Evolutionary conservation across 306 rosid genomes (phyloP).

Genomic region (Styphnolobium japonicum): DNA sequence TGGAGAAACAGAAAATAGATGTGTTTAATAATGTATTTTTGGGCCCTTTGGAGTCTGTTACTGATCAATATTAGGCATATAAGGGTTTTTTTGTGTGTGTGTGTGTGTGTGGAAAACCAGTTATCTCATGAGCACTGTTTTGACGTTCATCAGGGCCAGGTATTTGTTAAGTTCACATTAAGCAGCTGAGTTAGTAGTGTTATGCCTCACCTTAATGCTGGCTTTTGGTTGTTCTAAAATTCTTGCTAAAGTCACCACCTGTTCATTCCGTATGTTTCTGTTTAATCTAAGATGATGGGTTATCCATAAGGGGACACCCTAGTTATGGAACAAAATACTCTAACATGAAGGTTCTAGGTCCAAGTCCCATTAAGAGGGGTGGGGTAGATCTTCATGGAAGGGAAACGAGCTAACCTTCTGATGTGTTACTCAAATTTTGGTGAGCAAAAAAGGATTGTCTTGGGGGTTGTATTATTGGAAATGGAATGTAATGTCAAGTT

Average conservation of each 20-base stretch:
- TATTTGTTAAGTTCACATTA: background rate
- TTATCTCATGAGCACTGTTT: background rate
- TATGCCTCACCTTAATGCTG: background rate
- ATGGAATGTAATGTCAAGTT: background rate
- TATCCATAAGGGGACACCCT: background rate
- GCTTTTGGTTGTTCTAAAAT: background rate
- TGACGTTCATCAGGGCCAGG: background rate
- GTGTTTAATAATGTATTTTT: background rate
- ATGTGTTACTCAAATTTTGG: background rate
- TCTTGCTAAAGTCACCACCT: background rate
- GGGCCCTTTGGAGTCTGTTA: background rate
- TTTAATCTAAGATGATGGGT: background rate
- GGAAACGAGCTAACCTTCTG: background rate
- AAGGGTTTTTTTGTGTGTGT: no score
- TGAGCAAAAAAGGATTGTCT: background rate
- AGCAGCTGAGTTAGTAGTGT: background rate
- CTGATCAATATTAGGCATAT: background rate
- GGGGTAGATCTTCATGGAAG: background rate
- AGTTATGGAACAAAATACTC: background rate
- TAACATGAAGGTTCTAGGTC: background rate
- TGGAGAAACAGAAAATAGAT: background rate
- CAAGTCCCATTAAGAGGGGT: background rate
- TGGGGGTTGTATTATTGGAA: background rate
- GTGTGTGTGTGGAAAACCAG: background rate
- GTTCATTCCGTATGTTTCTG: background rate